Evolutionary conservation across 208 protist species (phyloP).

Genomic region (Crithidia sp.): DNA sequence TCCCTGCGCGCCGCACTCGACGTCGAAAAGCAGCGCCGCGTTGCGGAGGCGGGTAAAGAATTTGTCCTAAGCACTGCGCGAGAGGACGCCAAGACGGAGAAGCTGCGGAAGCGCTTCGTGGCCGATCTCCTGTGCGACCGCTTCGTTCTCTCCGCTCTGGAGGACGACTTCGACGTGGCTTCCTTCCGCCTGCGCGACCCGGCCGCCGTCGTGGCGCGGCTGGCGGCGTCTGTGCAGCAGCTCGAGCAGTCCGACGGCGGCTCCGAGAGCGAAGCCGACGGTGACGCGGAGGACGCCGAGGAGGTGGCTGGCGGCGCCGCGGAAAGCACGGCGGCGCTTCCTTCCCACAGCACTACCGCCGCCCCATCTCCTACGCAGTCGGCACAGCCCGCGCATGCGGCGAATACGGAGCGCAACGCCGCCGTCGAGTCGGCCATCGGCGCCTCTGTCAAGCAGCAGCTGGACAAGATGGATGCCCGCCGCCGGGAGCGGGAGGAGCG

Average conservation of each 20-base stretch:
- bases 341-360: no score
- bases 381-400: background rate
- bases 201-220: constrained; percentile 33
- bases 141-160: constrained; percentile 88
- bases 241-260: constrained; percentile 52
- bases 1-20: constrained; percentile 71
- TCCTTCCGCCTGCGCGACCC: constrained; percentile 92
- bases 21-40: constrained; percentile 63
- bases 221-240: constrained; percentile 66
- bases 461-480: constrained; percentile 90
- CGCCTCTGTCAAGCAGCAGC: constrained; percentile 75
- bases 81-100: constrained; percentile 80
- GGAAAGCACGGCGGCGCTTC: background rate
- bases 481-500: constrained; percentile 79
- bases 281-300: constrained; percentile 6
- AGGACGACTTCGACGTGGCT: constrained; percentile 67
- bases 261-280: constrained; percentile 21
- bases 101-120: constrained; percentile 90
- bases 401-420: background rate
- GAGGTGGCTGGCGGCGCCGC: background rate
- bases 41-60: constrained; percentile 77
- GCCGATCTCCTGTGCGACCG: constrained; percentile 92
- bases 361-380: background rate
- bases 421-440: constrained; percentile 38
- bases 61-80: constrained; percentile 86